A percentile compares a stretch with the other conserved stretches of the same genome.
Evolutionary conservation across 345 rosid genomes (phyloP).

Genomic region (Citrus sp.): DNA sequence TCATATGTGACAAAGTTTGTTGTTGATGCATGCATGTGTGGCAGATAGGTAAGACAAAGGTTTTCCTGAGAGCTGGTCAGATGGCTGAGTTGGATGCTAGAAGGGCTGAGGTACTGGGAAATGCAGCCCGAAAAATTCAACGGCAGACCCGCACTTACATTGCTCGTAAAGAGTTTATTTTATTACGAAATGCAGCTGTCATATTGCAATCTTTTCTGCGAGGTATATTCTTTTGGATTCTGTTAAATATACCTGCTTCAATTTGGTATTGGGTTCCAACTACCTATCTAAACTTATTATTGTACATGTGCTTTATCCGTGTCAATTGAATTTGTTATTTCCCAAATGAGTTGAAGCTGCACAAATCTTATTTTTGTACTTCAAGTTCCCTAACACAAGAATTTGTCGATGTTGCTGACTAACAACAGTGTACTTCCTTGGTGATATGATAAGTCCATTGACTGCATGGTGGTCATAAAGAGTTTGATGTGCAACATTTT

Average conservation of each 20-base stretch:
- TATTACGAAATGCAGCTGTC: slow-evolving; percentile 64
- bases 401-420: neutral
- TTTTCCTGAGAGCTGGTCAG: slow-evolving; percentile 98
- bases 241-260: slow-evolving; percentile 3
- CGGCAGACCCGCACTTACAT: slow-evolving; percentile 67
- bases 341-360: neutral
- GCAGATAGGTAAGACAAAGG: slow-evolving; percentile 88
- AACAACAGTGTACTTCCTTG: neutral
- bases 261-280: neutral
- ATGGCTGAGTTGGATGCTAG: slow-evolving; percentile 99
- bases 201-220: slow-evolving; percentile 67
- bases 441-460: neutral
- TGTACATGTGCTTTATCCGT: neutral
- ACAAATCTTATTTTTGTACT: neutral
- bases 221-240: slow-evolving; percentile 44
- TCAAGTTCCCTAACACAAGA: neutral
- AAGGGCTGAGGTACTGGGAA: slow-evolving; percentile 89
- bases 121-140: slow-evolving; percentile 92
- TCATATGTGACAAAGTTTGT: too few relatives aligned
- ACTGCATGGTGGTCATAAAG: neutral
- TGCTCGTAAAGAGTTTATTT: slow-evolving; percentile 66
- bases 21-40: slow-evolving; percentile 17
- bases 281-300: neutral
- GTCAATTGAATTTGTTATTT: neutral
- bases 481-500: neutral